Percentiles rank a stretch among this genome's conserved stretches.
Conservation (phyloP, 106 monocot genomes). For the Allium cepa region DNA sequence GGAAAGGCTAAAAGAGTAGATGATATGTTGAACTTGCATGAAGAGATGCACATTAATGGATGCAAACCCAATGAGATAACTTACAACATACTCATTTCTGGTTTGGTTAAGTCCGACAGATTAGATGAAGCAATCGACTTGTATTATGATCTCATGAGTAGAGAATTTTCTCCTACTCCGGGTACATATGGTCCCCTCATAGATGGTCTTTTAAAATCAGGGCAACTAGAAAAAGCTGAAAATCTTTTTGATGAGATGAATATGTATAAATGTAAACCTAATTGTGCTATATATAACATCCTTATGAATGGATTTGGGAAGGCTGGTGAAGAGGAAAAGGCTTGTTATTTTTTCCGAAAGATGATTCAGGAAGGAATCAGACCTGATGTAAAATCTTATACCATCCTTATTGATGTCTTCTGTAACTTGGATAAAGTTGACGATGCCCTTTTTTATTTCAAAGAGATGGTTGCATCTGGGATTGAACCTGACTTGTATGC, state of each 20-base stretch:
- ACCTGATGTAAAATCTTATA: conserved; percentile 85
- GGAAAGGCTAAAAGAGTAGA: conserved; percentile 53
- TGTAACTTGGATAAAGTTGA: conserved; percentile 29
- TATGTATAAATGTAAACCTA: conserved; percentile 67
- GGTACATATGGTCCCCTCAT: conserved; percentile 92
- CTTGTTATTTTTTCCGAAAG: conserved; percentile 42
- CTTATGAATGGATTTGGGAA: conserved; percentile 80
- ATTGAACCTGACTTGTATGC: conserved; percentile 75
- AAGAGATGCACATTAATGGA: conserved; percentile 58
- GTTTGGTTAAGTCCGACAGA: conserved; percentile 52
- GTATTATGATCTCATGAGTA: conserved; percentile 67
- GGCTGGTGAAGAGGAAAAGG: conserved; percentile 47
- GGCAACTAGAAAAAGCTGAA: conserved; percentile 50
- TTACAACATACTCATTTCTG: conserved; percentile 75
- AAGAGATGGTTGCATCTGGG: conserved; percentile 40
- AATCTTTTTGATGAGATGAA: conserved; percentile 74
- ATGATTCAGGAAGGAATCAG: conserved; percentile 62
- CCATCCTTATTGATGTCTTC: conserved; percentile 57
- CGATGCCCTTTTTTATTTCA: conserved; percentile 65
- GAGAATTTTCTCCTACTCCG: conserved; percentile 68
- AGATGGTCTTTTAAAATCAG: conserved; percentile 67
- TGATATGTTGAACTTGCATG: conserved; percentile 56
- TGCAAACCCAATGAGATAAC: conserved; percentile 55
- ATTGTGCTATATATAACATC: conserved; percentile 88
- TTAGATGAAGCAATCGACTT: conserved; percentile 76